Percentiles rank a stretch among this genome's conserved stretches.
Evolutionary conservation across 2,329 filamentous ascomycete genomes (phyloP).

Genomic region (Venturia nashicola): DNA sequence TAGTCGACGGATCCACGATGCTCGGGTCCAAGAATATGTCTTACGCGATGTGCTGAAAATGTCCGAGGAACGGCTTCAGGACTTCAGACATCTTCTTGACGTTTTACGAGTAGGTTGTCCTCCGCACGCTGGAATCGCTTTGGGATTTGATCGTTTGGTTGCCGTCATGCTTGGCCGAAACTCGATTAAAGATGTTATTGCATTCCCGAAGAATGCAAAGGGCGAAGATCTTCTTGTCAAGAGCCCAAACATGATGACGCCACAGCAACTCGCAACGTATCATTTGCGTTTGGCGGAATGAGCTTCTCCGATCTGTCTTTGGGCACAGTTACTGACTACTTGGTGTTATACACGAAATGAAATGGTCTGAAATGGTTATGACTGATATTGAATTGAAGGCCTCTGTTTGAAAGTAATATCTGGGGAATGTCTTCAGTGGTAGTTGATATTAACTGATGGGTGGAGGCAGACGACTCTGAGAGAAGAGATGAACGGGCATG

Average conservation of each 20-base stretch:
- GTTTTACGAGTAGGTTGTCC: conserved; percentile 79
- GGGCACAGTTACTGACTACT: neutral
- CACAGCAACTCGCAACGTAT: conserved; percentile 47
- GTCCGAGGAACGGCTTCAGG: conserved; percentile 54
- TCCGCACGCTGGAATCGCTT: conserved; percentile 83
- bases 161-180: conserved; percentile 65
- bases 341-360: too few relatives aligned
- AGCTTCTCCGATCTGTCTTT: neutral
- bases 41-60: conserved; percentile 76
- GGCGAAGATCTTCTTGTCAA: conserved; percentile 77
- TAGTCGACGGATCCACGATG: conserved; percentile 80
- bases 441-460: too few relatives aligned
- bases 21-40: conserved; percentile 70
- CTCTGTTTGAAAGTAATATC: too few relatives aligned
- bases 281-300: conserved; percentile 29
- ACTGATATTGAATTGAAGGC: too few relatives aligned
- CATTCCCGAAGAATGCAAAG: conserved; percentile 87
- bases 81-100: conserved; percentile 76
- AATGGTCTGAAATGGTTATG: too few relatives aligned
- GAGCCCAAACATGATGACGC: conserved; percentile 58
- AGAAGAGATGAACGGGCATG: too few relatives aligned
- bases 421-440: too few relatives aligned
- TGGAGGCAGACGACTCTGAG: too few relatives aligned
- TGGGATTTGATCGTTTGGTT: conserved; percentile 82
- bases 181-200: conserved; percentile 85